Evolutionary conservation across 2,329 filamentous ascomycete genomes (phyloP), one percentile per base, ranked within the genome.

Genomic region (Fusarium annulatum): DNA sequence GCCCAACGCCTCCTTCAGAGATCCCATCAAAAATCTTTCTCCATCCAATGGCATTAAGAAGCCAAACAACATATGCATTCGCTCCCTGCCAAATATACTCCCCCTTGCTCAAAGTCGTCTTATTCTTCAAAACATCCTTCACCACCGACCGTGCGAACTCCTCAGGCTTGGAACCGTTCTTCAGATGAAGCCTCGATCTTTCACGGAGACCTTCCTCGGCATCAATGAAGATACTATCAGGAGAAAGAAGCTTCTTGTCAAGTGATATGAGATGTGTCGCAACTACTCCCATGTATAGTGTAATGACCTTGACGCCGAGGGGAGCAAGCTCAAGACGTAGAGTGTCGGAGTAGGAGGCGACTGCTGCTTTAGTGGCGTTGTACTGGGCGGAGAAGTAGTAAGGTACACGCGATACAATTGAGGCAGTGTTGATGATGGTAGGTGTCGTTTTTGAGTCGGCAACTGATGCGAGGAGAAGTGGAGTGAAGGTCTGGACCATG

Each of bases 361-460:
- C 70, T 18, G 70, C 70, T 28, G 36, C 70, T 33, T 72, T 73
- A 5, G 46, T 62, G 4, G 64, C 70, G 19, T 73, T 72, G 10
- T 73, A 69, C 5, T 41, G 51, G 1, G 60, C 64, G 7, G 70
- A 3, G 5, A 61, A 36, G 12, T 58, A 72, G 7, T 55, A 55
- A 15, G 64, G 21, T 2, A 34, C 2, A 0, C 60, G 60, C 2
- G 60, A 64, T 5, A 72, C 19, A 5, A 73, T 16, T 0, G 70
- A 72, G 0, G 69, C 68, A 7, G 59, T 53, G 4, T 71, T 71
- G 23, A 71, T 19, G 16, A 69, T 71, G 6, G 51, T 55, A 0
- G 61, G 68, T 10, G 51, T 12, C 9, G n/a, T 43, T 8, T 14
- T 51, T n/a, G 19, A 46, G 0, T 3, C 10, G 5, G 56, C 3